Evolutionary conservation across 108 stramenopile genomes (phyloP), one percentile per base, ranked within the genome.

Genomic region (Nitzschia inconspicua): DNA sequence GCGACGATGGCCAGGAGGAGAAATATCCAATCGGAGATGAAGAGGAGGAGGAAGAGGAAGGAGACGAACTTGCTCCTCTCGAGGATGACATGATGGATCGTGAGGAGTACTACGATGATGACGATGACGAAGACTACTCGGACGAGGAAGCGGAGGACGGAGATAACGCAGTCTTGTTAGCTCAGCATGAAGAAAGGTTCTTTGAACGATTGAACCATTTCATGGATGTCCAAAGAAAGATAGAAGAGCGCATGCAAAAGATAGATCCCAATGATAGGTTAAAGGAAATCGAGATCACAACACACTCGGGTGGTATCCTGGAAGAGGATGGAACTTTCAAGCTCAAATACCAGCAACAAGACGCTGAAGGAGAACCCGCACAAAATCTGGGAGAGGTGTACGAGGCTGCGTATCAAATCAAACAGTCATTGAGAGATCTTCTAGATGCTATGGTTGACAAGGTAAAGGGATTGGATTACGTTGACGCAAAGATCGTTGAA

Each of bases 401-500:
- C 34, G 70, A 72, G 57, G 57, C 63, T n/a, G 70, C 70, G 13
- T 72, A 72, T 27, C 63, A 64, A 53, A 72, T 72, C 62, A 72
- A 72, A 39, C 70, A 72, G 36, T 36, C 57, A 4, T 41, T 72
- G 36, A 54, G 70, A 16, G 70, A 72, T 43, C 43, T 72, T 10
- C 25, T 72, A 25, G 70, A 72, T 59, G 37, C 52, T 2, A 64
- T 72, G 56, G 70, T 64, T 10, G 70, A 72, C 62, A 72, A 72
- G 54, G 70, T 72, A 6, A 72, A 72, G 57, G 70, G 70, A 4
- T n/a, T 72, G 39, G 70, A 72, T 31, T 72, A 72, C 46, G 53
- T 72, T 19, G 70, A 72, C 52, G 62, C 62, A 6, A 61, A 64
- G 54, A 72, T 72, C 27, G 62, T 58, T 2, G 70, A 72, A 25